Base-by-base conservation (phyloP, 257 asterid species). In the Scutellaria galericulata region DNA sequence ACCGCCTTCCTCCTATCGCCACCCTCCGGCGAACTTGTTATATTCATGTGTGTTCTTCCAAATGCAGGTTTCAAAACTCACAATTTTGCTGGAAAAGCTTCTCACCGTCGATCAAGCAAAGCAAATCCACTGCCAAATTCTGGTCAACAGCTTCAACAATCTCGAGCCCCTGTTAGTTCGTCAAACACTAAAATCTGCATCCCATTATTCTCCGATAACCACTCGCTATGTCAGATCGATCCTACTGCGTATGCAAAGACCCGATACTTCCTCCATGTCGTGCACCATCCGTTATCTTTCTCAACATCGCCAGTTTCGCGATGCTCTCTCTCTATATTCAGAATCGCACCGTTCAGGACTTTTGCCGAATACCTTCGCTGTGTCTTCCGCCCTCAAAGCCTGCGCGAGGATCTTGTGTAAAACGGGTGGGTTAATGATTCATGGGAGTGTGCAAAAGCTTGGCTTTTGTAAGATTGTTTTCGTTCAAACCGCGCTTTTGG, bases 401-500 rank as follows among this genome's bases (percentile, higher is more conserved):
- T 91, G 96, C 74, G 96, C 85, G 0, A 86, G 85, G 80, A 71
- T 84, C 73, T 48, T 56, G 55, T 81, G 73, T 12, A 58, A 61
- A 55, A 7, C 12, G 5, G 82, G 89, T 60, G 97, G 98, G 68
- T 13, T 81, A 31, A 82, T 78, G 75, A 84, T 94, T 72, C 98
- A 94, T 66, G 86, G 90, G 64, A 97, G 91, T 62, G 82, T 71
- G 52, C 83, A 79, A 20, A 94, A 94, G 81, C 66, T 73, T 55
- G 96, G 93, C 12, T 82, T 94, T 14, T 74, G 84, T 11, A 78
- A 74, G 10, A 73, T 45, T 44, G 90, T 94, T 52, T 91, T 86
- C 42, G 98, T 91, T 22, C 96, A 91, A 22, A 94, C 96, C 0
- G 90, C 96, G 37, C 84, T 94, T 18, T 55, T 91, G 57, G 96